Percentiles rank a stretch among this genome's conserved stretches.
phyloP scores from a whole-genome alignment of 1,139 yeast genomes.

The Suzukiozyma palmioleophila region DNA sequence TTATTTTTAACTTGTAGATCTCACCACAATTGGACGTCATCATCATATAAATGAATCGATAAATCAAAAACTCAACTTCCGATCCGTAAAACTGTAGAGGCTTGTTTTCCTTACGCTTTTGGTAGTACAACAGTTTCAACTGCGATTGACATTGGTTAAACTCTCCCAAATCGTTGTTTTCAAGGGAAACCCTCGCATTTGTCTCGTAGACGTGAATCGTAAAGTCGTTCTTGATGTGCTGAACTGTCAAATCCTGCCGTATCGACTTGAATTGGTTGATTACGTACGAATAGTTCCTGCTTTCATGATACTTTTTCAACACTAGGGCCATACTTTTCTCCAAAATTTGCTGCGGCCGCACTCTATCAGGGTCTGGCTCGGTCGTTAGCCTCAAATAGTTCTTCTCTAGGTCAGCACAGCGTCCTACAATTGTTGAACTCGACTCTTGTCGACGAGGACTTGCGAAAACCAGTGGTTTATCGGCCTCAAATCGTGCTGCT shows the following conservation, averaged over 20 bases:
- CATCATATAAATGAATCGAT: slow-evolving; percentile 71
- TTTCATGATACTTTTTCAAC: slow-evolving; percentile 45
- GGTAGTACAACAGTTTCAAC: slow-evolving; percentile 55
- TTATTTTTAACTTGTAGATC: slow-evolving; percentile 33
- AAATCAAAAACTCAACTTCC: slow-evolving; percentile 65
- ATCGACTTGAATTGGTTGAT: slow-evolving; percentile 89
- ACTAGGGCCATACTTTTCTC: slow-evolving; percentile 55
- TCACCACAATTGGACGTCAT: slow-evolving; percentile 67
- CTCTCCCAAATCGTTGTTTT: slow-evolving; percentile 83
- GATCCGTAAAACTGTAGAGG: slow-evolving; percentile 13
- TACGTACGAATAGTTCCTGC: slow-evolving; percentile 63
- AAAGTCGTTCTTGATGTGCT: slow-evolving; percentile 76
- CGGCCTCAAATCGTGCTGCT: slow-evolving; percentile 43
- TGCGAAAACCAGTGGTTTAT: slow-evolving; percentile 5
- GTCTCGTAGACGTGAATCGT: slow-evolving; percentile 77
- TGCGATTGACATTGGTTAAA: slow-evolving; percentile 94
- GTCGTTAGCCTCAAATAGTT: slow-evolving; percentile 80
- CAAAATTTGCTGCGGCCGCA: slow-evolving; percentile 67
- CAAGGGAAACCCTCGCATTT: slow-evolving; percentile 84
- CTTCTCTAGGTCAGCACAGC: slow-evolving; percentile 64
- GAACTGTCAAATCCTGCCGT: slow-evolving; percentile 91
- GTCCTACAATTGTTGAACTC: slow-evolving; percentile 52
- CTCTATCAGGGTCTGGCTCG: slow-evolving; percentile 81
- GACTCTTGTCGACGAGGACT: slow-evolving; percentile 3
- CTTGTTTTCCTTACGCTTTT: slow-evolving; percentile 11